A percentile compares a stretch with the other conserved stretches of the same genome.
These are phyloP conservation scores for Aspergillus piperis DNA, from an alignment of 2,329 filamentous ascomycete genomes.

Conservation along the genomic window DNA sequence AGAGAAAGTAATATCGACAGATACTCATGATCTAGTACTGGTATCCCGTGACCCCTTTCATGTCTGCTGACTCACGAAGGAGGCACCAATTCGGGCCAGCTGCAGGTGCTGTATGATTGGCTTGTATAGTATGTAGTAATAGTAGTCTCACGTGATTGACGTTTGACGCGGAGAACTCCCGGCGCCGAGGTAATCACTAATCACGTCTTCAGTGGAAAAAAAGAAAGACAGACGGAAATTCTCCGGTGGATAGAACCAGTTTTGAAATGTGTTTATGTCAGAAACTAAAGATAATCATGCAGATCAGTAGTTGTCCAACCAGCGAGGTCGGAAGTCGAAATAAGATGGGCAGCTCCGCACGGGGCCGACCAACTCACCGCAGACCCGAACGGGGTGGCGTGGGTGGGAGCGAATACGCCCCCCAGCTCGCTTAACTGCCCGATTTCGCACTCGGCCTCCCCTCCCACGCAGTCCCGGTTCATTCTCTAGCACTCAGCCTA, in stretches of 20 bases:
- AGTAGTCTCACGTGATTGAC: neutral
- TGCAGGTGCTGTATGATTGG: neutral
- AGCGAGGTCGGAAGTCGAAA: slow-evolving; percentile 7
- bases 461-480: slow-evolving; percentile 27
- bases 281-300: neutral
- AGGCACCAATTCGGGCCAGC: neutral
- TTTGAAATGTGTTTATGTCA: too few relatives aligned
- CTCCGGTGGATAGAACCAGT: too few relatives aligned
- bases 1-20: too few relatives aligned
- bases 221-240: too few relatives aligned
- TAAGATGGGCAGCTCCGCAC: slow-evolving; percentile 15
- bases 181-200: neutral
- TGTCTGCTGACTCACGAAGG: neutral
- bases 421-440: slow-evolving; percentile 23
- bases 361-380: slow-evolving; percentile 22
- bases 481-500: slow-evolving; percentile 40
- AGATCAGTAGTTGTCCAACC: neutral
- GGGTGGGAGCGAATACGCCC: slow-evolving; percentile 27
- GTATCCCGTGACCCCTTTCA: neutral
- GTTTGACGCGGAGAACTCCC: neutral
- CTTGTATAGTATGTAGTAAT: neutral
- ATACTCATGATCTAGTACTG: too few relatives aligned
- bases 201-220: neutral
- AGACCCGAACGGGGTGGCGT: slow-evolving; percentile 29
- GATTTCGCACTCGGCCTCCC: slow-evolving; percentile 20